phyloP scores from a whole-genome alignment of 139 green algal genomes.

The Chlorella sp. region DNA sequence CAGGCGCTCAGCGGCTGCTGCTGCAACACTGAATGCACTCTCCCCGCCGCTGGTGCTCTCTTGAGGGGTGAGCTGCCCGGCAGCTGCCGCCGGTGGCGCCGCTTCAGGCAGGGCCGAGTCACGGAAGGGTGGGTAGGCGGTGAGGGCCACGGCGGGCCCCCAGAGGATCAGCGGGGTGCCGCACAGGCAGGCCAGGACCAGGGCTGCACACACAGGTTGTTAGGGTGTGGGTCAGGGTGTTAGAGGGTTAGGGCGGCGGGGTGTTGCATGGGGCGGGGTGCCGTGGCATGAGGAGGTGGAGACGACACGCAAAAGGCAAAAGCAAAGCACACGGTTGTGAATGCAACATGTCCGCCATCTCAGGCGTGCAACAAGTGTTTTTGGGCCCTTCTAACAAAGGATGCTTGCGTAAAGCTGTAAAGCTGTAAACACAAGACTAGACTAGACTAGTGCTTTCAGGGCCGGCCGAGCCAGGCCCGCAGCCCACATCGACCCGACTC shows the following conservation, averaged over 20 bases:
- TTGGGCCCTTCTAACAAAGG: too few relatives aligned
- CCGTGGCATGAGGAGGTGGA: not conserved
- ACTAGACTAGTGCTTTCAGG: too few relatives aligned
- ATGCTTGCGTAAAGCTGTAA: too few relatives aligned
- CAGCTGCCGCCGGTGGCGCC: not conserved
- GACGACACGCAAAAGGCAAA: not conserved
- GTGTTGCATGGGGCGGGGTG: too few relatives aligned
- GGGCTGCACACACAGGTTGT: slow-evolving; percentile 1
- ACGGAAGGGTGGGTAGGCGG: not conserved
- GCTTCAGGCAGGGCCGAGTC: not conserved
- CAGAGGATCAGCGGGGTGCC: slow-evolving; percentile 5
- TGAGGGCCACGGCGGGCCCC: not conserved
- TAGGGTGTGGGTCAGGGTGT: too few relatives aligned
- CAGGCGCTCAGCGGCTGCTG: not conserved
- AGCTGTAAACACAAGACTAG: too few relatives aligned
- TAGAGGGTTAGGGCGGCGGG: not conserved
- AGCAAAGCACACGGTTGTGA: not conserved
- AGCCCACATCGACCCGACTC: not conserved
- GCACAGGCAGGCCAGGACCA: not conserved
- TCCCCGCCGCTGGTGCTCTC: not conserved
- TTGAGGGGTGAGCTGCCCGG: not conserved
- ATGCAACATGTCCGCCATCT: too few relatives aligned
- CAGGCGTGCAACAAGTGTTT: too few relatives aligned
- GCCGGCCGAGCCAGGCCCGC: too few relatives aligned
- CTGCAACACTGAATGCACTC: not conserved